These are phyloP conservation scores for Oemleria cerasiformis DNA, from an alignment of 306 rosid genomes.

Conservation along the genomic window DNA sequence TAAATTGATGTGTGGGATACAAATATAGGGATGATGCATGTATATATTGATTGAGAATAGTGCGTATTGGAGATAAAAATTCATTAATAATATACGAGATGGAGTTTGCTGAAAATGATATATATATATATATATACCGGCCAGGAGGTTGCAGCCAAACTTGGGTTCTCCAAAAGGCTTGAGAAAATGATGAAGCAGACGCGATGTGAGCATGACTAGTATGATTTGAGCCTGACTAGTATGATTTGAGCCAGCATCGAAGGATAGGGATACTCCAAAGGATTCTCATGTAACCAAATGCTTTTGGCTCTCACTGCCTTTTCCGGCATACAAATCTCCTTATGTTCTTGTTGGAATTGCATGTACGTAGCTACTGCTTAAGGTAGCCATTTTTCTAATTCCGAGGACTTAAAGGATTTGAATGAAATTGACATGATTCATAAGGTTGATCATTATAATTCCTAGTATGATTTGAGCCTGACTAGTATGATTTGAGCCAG, in stretches of 20 bases:
- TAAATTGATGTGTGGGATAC: too few relatives aligned
- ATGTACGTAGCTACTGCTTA: background rate
- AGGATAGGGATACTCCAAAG: slow-evolving; percentile 43
- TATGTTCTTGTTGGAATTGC: background rate
- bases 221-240: slow-evolving; percentile 52
- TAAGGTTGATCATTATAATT: too few relatives aligned
- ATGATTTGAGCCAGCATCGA: slow-evolving; percentile 50
- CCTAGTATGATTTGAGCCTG: too few relatives aligned
- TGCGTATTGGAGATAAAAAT: too few relatives aligned
- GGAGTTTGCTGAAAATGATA: too few relatives aligned
- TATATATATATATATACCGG: too few relatives aligned
- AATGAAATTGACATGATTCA: too few relatives aligned
- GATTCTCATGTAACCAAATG: slow-evolving; percentile 49
- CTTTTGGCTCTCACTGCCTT: slow-evolving; percentile 28
- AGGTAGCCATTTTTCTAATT: background rate
- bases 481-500: slow-evolving; percentile 53
- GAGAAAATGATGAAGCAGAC: slow-evolving; percentile 32
- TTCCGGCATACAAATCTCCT: background rate
- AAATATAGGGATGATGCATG: too few relatives aligned
- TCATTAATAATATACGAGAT: too few relatives aligned
- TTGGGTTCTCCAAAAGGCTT: slow-evolving; percentile 59
- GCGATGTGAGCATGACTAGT: slow-evolving; percentile 42
- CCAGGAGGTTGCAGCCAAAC: slow-evolving; percentile 56
- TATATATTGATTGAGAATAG: too few relatives aligned
- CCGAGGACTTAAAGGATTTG: too few relatives aligned